These are phyloP conservation scores for Solanum hybrid DNA, from an alignment of 305 asterid genomes.

Conservation along the genomic window DNA sequence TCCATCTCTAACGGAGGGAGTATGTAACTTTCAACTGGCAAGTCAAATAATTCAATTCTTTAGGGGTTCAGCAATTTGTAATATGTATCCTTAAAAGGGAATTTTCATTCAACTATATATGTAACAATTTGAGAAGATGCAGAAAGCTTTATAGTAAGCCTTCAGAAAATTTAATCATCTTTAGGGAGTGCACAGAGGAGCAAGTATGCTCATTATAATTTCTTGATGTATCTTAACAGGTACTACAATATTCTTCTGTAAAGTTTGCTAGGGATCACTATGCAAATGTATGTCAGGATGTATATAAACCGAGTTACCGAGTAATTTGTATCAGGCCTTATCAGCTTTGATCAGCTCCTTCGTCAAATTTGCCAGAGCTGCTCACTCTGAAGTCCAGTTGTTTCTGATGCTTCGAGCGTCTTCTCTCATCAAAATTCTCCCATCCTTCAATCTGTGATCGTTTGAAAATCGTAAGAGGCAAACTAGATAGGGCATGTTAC, in stretches of 20 bases:
- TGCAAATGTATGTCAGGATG: not conserved
- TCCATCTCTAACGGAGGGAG: not conserved
- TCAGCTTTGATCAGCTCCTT: slow-evolving; percentile 85
- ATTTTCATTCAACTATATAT: not conserved
- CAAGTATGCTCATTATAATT: not conserved
- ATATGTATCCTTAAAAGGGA: not conserved
- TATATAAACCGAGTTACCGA: not conserved
- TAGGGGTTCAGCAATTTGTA: not conserved
- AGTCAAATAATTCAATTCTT: not conserved
- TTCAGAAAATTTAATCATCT: not conserved
- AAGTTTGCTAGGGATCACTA: not conserved
- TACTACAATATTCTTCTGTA: not conserved
- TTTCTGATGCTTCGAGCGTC: slow-evolving; percentile 76
- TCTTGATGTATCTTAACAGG: not conserved
- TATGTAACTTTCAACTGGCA: not conserved
- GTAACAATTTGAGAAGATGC: not conserved
- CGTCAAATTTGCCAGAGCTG: slow-evolving; percentile 71
- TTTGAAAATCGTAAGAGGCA: not conserved
- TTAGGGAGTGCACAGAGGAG: not conserved
- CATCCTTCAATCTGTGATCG: slow-evolving; percentile 72
- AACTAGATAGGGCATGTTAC: not conserved
- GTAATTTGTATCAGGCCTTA: not conserved
- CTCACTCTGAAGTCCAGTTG: slow-evolving; percentile 75
- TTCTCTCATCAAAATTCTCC: slow-evolving; percentile 77
- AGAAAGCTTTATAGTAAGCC: not conserved